Base-by-base conservation (phyloP, 2,329 filamentous ascomycete genomes). In the Fusarium beomiforme region DNA sequence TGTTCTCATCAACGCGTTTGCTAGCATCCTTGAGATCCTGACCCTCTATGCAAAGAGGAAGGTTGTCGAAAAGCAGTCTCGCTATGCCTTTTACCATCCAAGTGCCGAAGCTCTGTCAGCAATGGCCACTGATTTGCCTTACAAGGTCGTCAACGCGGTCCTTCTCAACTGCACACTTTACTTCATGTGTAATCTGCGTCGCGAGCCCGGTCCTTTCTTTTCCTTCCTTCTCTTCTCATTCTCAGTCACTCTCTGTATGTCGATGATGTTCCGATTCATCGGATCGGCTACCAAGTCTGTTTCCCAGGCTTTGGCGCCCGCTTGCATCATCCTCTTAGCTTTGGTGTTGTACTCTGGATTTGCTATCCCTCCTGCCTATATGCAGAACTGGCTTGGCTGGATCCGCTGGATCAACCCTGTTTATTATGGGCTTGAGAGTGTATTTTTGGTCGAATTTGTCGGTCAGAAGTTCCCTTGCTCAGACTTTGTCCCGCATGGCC, bases 131-230 rank as follows among this genome's bases (percentile, higher is more conserved):
- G 74, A 76, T 31, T 29, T 76, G 7, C 74, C 74, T 0, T 69
- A 67, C 49, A 74, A 76, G 46, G 21, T 71, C 2, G 31, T 65
- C 23, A 74, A 75, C 10, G n/a, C 62, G 0, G 61, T 87, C 5
- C 78, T 92, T 6, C 53, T 74, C 34, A 75, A 73, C 14, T 59
- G 64, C 1, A 65, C 86, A 1, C 77, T 92, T 0, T 92, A 92
- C 79, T 92, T 92, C 77, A 87, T 92, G 87, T 87, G 87, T 1
- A 87, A 89, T 85, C 3, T 92, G 85, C 16, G 87, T 90, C 79
- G 80, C 88, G 51, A 85, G 85, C 60, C 90, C 0, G 83, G 81
- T 2, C 76, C 81, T 1, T 86, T 85, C 76, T 86, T 86, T 73
- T 83, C 80, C 49, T 86, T 84, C 59, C 75, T 83, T 4, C 70